A percentile compares a stretch with the other conserved stretches of the same genome.
phyloP scores from a whole-genome alignment of 2,329 filamentous ascomycete genomes.

The Aspergillus vadensis region DNA sequence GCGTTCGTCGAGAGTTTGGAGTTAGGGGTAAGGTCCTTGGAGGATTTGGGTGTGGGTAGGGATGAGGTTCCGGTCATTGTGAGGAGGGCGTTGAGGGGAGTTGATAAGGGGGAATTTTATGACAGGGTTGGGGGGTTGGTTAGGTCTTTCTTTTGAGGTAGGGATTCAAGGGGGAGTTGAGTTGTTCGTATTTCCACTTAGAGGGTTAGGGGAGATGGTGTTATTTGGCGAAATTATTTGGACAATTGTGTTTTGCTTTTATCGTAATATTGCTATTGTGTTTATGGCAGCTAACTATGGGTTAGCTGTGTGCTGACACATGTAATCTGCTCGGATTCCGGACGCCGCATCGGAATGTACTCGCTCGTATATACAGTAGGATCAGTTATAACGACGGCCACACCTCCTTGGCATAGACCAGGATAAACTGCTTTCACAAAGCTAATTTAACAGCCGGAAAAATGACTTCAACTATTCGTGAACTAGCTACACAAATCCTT shows the following conservation, averaged over 20 bases:
- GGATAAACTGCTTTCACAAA: too few species aligned
- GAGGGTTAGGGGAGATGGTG: too few species aligned
- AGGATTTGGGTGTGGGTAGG: neutral
- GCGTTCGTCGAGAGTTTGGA: neutral
- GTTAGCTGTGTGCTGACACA: neutral
- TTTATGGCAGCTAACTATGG: too few species aligned
- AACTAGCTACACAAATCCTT: neutral
- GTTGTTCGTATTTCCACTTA: neutral
- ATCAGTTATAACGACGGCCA: too few species aligned
- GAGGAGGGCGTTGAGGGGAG: constrained; percentile 1
- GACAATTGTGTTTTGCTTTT: too few species aligned
- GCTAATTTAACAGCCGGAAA: neutral
- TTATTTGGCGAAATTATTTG: too few species aligned
- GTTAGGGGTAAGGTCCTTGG: neutral
- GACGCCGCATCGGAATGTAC: neutral
- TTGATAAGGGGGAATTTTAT: neutral
- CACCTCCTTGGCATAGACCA: too few species aligned
- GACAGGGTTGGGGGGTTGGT: neutral
- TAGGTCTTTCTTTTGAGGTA: neutral
- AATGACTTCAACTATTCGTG: neutral
- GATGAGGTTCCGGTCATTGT: constrained; percentile 1
- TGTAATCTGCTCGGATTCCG: neutral
- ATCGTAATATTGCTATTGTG: too few species aligned
- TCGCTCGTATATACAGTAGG: too few species aligned
- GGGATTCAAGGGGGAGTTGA: neutral